Base-by-base conservation (phyloP, 1,139 yeast species). In the Suhomyces coccinellae region DNA sequence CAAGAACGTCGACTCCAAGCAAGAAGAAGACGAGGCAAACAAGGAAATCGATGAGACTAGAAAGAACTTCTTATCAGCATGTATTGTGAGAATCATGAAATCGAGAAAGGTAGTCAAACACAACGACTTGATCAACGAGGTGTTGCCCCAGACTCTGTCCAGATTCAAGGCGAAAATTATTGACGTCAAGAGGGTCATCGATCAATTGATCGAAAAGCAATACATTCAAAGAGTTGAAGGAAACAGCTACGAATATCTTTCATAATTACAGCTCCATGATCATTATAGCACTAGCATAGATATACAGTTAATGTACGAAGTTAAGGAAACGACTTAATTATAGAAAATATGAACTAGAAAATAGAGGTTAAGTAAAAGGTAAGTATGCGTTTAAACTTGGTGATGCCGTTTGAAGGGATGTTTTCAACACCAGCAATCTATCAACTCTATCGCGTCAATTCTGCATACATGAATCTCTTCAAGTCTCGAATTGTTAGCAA, bases 31-130 rank as follows among this genome's bases (percentile, higher is more conserved):
- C 43, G 96, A 88, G 52, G 83, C 96, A 1, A 85, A 81, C 56
- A 85, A 85, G 65, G 96, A 90, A 61, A 82, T 93, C 52, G 90
- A 85, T 55, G 93, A 89, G 59, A 88, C 90, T 49, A 82, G 98
- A 57, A 88, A 85, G 70, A 82, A 87, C 61, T 85, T 85, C 68
- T 75, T 93, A 58, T 88, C 90, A 61, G 97, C 98, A 1, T 87
- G 96, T 58, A 89, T 93, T 67, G 99, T 93, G 37, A 80, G 99
- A 58, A 88, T 93, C 59, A 93, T 93, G 98, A 93, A 93, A 71
- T 91, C 96, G 1, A 80, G 97, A 60, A 87, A 90, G 65, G 77
- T 75, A 41, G 74, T 89, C 56, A 81, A 82, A 51, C 97, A 90
- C 62, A 86, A 85, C 41, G 84, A 84, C 43, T 76, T 93, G 58